phyloP scores from a whole-genome alignment of 2,329 filamentous ascomycete genomes.

The Sclerotiophoma versabilis region DNA sequence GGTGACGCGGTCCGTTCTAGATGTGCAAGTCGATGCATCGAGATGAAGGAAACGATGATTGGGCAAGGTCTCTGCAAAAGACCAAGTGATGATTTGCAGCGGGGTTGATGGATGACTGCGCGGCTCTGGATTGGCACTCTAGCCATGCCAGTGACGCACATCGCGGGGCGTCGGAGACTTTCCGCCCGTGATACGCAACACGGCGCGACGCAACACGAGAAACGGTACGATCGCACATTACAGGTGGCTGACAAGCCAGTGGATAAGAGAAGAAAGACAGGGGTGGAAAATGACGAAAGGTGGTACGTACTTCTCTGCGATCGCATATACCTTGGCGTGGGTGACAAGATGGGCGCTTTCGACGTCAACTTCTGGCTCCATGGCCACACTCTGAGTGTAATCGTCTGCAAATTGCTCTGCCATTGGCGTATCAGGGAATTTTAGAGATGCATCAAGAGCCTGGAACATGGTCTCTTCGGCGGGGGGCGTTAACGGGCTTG shows the following conservation, averaged over 20 bases:
- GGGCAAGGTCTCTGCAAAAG: conserved; percentile 14
- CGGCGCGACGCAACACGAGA: conserved; percentile 25
- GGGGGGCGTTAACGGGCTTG: conserved; percentile 33
- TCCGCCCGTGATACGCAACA: conserved; percentile 27
- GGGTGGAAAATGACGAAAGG: conserved; percentile 19
- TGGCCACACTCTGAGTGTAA: conserved; percentile 34
- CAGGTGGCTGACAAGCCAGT: conserved; percentile 18
- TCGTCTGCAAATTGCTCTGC: conserved; percentile 45
- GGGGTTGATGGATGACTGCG: conserved; percentile 7
- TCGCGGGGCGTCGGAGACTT: conserved; percentile 39
- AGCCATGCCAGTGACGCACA: conserved; percentile 33
- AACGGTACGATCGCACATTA: conserved; percentile 15
- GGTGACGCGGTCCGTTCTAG: conserved; percentile 32
- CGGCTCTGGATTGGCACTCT: conserved; percentile 28
- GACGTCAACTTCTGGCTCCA: conserved; percentile 46
- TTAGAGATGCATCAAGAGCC: conserved; percentile 31
- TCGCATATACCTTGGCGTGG: conserved; percentile 58
- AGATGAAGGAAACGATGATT: conserved; percentile 21
- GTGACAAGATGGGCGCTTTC: conserved; percentile 53
- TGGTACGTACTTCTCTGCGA: conserved; percentile 57
- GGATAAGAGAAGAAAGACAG: conserved; percentile 23
- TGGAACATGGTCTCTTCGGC: conserved; percentile 33
- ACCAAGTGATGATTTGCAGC: conserved; percentile 7
- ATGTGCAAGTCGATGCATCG: conserved; percentile 15
- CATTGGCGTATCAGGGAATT: conserved; percentile 42